A percentile compares a stretch with the other conserved stretches of the same genome.
Evolutionary conservation across 1,284 basidiomycete genomes (phyloP).

Genomic region (Cystobasidiaceae sp.): DNA sequence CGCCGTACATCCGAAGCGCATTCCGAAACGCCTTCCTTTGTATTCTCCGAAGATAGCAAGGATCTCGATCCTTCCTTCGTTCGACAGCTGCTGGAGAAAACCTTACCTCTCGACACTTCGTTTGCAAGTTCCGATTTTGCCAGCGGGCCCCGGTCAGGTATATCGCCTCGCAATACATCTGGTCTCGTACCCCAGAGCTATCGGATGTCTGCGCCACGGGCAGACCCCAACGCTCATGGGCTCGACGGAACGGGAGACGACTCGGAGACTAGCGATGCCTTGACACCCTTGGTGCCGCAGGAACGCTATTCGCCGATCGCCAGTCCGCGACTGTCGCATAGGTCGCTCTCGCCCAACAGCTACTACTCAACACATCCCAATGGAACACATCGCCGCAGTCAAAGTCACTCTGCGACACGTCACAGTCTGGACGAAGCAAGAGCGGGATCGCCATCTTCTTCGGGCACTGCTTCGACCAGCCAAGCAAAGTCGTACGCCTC

Average conservation of each 20-base stretch:
- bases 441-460: conserved; percentile 7
- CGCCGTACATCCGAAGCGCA: conserved; percentile 5
- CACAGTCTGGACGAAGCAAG: background rate
- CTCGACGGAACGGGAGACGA: no score
- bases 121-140: conserved; percentile 9
- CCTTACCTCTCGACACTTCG: background rate
- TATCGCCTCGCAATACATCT: background rate
- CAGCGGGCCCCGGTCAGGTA: no score
- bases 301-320: conserved; percentile 8
- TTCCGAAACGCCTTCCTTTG: conserved; percentile 11
- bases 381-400: background rate
- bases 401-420: background rate
- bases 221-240: no score
- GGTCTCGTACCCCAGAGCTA: background rate
- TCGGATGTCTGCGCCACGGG: background rate
- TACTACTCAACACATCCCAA: background rate
- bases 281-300: background rate
- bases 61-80: conserved; percentile 2
- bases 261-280: conserved; percentile 6
- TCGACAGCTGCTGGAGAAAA: conserved; percentile 1
- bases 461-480: background rate
- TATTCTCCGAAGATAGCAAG: conserved; percentile 14
- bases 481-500: conserved; percentile 4
- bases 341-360: background rate
- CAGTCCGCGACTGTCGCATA: background rate